Conservation (phyloP, 2,329 filamentous ascomycete species). For the Botryosphaeria dothidea region DNA sequence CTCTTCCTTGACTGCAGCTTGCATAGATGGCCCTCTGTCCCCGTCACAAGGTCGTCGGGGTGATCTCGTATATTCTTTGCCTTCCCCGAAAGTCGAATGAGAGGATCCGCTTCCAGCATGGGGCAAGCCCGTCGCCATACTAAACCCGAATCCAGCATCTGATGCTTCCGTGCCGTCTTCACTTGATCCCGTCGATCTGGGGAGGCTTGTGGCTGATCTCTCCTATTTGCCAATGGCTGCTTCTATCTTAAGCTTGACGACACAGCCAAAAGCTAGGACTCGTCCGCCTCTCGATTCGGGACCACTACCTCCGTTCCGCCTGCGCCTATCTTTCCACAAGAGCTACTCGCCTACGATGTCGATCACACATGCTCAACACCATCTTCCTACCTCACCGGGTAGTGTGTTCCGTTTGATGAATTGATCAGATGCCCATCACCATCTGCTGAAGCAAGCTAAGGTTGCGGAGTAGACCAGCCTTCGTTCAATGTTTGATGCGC, state of each 20-base stretch:
- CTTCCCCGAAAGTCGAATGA: background rate
- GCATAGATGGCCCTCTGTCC: background rate
- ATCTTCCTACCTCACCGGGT: background rate
- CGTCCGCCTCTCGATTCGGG: background rate
- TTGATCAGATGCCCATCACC: background rate
- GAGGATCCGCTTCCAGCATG: background rate
- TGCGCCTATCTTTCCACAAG: background rate
- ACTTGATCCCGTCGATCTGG: slow-evolving; percentile 4
- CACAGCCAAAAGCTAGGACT: background rate
- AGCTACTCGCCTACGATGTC: background rate
- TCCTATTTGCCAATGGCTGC: background rate
- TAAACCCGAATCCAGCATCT: background rate
- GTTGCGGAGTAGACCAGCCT: background rate
- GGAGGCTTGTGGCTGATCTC: background rate
- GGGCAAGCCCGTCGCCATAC: background rate
- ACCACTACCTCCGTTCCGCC: background rate
- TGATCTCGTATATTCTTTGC: slow-evolving; percentile 7
- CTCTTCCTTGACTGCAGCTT: background rate
- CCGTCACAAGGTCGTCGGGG: slow-evolving; percentile 13
- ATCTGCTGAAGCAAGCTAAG: background rate
- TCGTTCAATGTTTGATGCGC: background rate
- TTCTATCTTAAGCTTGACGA: background rate
- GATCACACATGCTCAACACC: background rate
- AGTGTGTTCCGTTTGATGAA: background rate
- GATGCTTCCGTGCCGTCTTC: background rate